Percentiles rank a stretch among this genome's conserved stretches.
phyloP scores from a whole-genome alignment of 257 asterid genomes.

The Solanum neorickii region DNA sequence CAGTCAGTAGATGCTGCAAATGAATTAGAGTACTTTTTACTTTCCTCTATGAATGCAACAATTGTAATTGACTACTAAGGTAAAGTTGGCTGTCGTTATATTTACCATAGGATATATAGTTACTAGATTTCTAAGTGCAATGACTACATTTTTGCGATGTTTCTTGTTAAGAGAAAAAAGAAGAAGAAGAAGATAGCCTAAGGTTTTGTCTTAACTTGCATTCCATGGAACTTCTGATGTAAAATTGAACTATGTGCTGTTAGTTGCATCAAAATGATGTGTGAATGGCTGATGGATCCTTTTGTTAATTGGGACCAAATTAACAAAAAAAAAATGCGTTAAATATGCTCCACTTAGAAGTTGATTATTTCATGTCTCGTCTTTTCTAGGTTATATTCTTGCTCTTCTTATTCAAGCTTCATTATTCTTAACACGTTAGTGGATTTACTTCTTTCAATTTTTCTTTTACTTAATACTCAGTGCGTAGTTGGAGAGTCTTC shows the following conservation, averaged over 20 bases:
- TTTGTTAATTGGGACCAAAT: background rate
- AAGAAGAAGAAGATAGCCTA: background rate
- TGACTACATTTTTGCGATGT: background rate
- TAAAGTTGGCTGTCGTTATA: background rate
- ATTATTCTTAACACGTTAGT: background rate
- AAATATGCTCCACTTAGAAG: background rate
- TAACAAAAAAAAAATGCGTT: background rate
- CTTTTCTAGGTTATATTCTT: background rate
- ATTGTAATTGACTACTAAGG: background rate
- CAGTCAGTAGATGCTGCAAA: background rate
- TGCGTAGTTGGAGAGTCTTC: constrained; percentile 28
- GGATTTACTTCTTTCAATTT: background rate
- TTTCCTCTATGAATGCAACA: background rate
- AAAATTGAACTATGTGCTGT: background rate
- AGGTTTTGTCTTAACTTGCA: background rate
- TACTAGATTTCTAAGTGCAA: background rate
- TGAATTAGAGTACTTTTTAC: background rate
- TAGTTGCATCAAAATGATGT: background rate
- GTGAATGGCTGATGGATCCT: background rate
- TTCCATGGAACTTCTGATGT: background rate
- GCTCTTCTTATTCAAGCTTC: background rate
- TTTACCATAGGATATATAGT: background rate
- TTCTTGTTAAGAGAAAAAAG: background rate
- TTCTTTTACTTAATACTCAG: constrained; percentile 3
- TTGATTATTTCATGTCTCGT: background rate